Evolutionary conservation across 139 green algal species (phyloP).

Genomic region (Nannochloris sp.): DNA sequence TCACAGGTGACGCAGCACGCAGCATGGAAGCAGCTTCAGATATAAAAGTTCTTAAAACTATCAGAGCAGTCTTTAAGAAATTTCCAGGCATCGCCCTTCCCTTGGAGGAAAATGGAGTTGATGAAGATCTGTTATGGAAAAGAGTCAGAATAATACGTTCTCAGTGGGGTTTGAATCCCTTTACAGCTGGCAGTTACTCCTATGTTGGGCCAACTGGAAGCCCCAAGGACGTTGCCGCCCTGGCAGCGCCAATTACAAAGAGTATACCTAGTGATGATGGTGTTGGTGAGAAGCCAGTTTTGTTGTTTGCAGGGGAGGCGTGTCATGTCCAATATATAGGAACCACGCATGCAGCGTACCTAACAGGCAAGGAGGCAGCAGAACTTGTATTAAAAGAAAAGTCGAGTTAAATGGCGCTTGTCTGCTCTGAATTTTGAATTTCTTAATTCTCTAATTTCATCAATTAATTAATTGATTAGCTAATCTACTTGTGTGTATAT

Average conservation of each 20-base stretch:
- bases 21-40: too few relatives aligned
- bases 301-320: constrained; percentile 17
- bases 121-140: too few relatives aligned
- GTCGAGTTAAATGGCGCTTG: too few relatives aligned
- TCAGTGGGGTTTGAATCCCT: constrained; percentile 36
- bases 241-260: constrained; percentile 21
- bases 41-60: too few relatives aligned
- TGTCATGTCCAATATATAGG: constrained; percentile 18
- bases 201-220: constrained; percentile 18
- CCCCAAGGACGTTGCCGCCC: constrained; percentile 4
- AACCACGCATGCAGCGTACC: constrained; percentile 10
- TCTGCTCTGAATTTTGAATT: background rate
- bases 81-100: too few relatives aligned
- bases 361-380: constrained; percentile 8
- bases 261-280: background rate
- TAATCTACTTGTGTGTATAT: too few relatives aligned
- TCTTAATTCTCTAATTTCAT: background rate
- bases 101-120: too few relatives aligned
- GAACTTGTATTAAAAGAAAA: too few relatives aligned
- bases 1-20: too few relatives aligned
- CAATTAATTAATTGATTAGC: too few relatives aligned
- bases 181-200: constrained; percentile 33
- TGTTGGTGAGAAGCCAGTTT: background rate
- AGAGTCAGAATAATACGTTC: constrained; percentile 3
- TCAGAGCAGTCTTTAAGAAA: too few relatives aligned